Base-by-base conservation (phyloP, 805 yeast species). In the Barnettozyma salicaria region DNA sequence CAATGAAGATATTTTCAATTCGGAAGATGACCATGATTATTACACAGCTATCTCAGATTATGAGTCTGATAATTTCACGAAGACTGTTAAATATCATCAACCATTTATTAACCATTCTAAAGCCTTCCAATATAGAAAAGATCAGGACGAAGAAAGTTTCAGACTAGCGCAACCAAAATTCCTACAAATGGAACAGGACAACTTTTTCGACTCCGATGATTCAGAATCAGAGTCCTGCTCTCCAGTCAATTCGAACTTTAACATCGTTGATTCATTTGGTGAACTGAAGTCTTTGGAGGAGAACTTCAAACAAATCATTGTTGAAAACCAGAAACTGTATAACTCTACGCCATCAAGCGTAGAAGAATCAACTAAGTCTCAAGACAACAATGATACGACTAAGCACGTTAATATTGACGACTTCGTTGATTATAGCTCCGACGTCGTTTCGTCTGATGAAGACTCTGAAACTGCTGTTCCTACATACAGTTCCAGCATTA, bases 281-380 rank as follows among this genome's bases (percentile, higher is more conserved):
- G 56, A 52, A 27, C 41, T 53, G 34, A 52, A 43, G 33, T 47
- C 53, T 8, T 37, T 54, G 27, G 58, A 54, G 27, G 58, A 52
- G 37, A 51, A 50, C 32, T 49, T 54, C 39, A 47, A 52, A 30
- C 52, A 49, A 34, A 49, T 54, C 21, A 48, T 51, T 12, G 49
- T 49, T 27, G 53, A 52, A 27, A 47, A 52, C 30, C 41, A 48
- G 12, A 36, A 43, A 14, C 23, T 30, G 19, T 24, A 28, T n/a
- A 16, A 32, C 27, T 21, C 33, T 2, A 22, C 42, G 16, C 10
- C 26, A 4, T 14, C 40, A 10, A 27, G 33, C 6, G 28, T 32
- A n/a, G 11, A 32, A 6, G 41, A 45, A 20, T 34, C 45, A 30
- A 14, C 40, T 12, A 16, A 34, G 6, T 16, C 33, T 22, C 13